Conservation (phyloP, 345 rosid genomes). For the Hypericum perforatum region DNA sequence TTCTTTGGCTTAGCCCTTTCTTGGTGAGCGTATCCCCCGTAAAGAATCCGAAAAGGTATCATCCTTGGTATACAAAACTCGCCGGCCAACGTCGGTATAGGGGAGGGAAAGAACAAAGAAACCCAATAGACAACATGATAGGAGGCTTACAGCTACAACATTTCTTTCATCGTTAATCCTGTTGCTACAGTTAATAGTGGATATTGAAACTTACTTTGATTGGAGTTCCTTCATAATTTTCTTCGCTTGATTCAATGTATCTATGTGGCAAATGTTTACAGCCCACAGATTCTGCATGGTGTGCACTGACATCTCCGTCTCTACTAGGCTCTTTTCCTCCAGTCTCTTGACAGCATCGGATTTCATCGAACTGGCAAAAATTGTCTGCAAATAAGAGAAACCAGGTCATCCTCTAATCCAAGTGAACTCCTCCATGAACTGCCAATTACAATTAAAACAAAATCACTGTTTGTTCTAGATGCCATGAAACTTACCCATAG, state of each 20-base stretch:
- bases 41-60: no score
- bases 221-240: constrained; percentile 32
- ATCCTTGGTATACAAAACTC: no score
- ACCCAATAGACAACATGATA: no score
- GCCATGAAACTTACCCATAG: constrained; percentile 43
- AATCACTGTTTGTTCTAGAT: background rate
- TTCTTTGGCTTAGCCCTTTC: no score
- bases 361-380: constrained; percentile 41
- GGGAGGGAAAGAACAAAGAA: no score
- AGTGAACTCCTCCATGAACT: no score
- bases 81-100: no score
- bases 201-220: constrained; percentile 13
- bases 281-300: constrained; percentile 54
- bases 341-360: constrained; percentile 22
- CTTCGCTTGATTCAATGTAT: constrained; percentile 48
- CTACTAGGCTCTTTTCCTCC: constrained; percentile 38
- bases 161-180: no score
- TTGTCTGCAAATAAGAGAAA: constrained; percentile 35
- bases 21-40: no score
- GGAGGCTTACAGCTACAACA: no score
- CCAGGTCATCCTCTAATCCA: no score
- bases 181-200: background rate
- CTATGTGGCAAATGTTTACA: constrained; percentile 31
- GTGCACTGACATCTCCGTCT: constrained; percentile 28
- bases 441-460: no score